Conservation (phyloP, 2,329 filamentous ascomycete species). For the Rhexocercosporidium sp. region DNA sequence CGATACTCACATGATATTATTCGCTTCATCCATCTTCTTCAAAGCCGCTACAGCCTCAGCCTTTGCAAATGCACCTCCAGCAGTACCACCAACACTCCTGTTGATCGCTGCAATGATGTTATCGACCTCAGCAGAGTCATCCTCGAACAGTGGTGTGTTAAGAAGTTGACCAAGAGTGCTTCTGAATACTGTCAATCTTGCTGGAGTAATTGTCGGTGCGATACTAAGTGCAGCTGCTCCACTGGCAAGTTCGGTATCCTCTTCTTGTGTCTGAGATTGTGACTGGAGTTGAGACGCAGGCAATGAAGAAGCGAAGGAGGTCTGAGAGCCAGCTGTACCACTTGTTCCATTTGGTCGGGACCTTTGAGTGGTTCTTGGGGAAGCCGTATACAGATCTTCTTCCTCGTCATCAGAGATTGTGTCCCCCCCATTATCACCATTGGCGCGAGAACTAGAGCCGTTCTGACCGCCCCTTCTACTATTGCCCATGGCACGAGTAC, state of each 20-base stretch:
- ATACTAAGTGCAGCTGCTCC: constrained; percentile 38
- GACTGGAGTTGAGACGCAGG: constrained; percentile 42
- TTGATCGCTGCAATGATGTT: constrained; percentile 83
- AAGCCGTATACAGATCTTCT: constrained; percentile 44
- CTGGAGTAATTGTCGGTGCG: constrained; percentile 47
- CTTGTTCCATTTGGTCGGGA: constrained; percentile 27
- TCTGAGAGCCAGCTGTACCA: constrained; percentile 36
- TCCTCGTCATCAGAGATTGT: constrained; percentile 49
- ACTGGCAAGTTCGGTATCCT: constrained; percentile 37
- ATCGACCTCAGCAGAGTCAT: constrained; percentile 80
- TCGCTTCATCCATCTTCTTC: constrained; percentile 78
- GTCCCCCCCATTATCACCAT: constrained; percentile 55
- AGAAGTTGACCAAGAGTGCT: constrained; percentile 82
- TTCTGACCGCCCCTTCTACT: constrained; percentile 36
- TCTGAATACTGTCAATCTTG: constrained; percentile 77
- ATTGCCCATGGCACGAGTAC: constrained; percentile 41
- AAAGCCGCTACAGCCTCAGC: constrained; percentile 79
- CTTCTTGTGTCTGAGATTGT: constrained; percentile 38
- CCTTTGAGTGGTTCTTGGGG: constrained; percentile 35
- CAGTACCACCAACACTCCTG: constrained; percentile 59
- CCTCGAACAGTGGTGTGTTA: constrained; percentile 80
- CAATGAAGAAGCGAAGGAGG: constrained; percentile 48
- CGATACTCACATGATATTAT: constrained; percentile 86
- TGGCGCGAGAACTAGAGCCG: constrained; percentile 41
- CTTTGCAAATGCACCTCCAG: constrained; percentile 67